These are phyloP conservation scores for Neurospora terricola DNA, from an alignment of 495 filamentous ascomycete genomes.

Conservation along the genomic window DNA sequence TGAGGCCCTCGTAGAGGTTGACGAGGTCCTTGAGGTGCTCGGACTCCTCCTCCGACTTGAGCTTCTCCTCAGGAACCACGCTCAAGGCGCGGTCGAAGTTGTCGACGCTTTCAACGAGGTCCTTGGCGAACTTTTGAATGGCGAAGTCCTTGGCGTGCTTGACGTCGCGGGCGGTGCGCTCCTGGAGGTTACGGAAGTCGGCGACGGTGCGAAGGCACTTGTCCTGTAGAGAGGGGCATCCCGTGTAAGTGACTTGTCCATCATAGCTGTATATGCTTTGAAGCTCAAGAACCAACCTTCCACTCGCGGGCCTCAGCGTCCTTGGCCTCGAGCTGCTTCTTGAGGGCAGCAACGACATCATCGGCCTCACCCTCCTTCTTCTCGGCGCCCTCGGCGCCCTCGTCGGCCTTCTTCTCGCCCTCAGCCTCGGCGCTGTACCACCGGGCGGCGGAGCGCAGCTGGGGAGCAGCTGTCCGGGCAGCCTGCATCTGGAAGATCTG, in stretches of 20 bases:
- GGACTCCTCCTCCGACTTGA: conserved; percentile 43
- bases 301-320: conserved; percentile 72
- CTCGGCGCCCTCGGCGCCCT: conserved; percentile 2
- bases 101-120: conserved; percentile 88
- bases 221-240: conserved; percentile 48
- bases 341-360: conserved; percentile 29
- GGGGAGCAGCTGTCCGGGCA: conserved; percentile 14
- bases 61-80: conserved; percentile 65
- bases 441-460: conserved; percentile 18
- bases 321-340: conserved; percentile 72
- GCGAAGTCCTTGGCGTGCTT: conserved; percentile 82
- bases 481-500: conserved; percentile 23
- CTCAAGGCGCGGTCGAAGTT: conserved; percentile 88
- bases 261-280: neutral
- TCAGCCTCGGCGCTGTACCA: conserved; percentile 40
- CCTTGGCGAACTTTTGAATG: conserved; percentile 86
- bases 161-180: conserved; percentile 85
- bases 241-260: neutral
- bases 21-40: conserved; percentile 57
- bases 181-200: conserved; percentile 95
- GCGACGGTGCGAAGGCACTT: conserved; percentile 86
- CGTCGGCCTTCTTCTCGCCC: conserved; percentile 16
- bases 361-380: conserved; percentile 19
- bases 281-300: conserved; percentile 51
- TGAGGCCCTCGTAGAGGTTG: conserved; percentile 75